Evolutionary conservation across 345 rosid genomes (phyloP).

Genomic region (Arabidopsis arenosa): DNA sequence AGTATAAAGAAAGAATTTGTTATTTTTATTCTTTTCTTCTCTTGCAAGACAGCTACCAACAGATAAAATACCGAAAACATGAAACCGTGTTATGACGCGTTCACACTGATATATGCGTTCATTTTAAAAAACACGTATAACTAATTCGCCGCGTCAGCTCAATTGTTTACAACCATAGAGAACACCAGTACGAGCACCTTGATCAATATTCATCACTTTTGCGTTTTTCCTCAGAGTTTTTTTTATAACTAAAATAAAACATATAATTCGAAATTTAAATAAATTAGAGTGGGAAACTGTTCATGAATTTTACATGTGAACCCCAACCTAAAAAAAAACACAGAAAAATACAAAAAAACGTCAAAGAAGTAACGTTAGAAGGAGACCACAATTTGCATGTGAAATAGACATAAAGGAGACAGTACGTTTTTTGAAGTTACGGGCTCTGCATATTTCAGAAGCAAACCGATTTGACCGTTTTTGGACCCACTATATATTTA

Average conservation of each 20-base stretch:
- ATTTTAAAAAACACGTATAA: background rate
- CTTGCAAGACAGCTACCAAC: constrained; percentile 43
- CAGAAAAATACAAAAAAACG: constrained; percentile 40
- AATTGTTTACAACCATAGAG: background rate
- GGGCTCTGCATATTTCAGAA: constrained; percentile 34
- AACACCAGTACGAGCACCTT: background rate
- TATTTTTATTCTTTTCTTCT: constrained; percentile 14
- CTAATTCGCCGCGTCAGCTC: background rate
- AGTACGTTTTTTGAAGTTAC: constrained; percentile 35
- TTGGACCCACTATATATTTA: constrained; percentile 10
- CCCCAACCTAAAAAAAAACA: background rate
- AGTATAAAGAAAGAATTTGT: background rate
- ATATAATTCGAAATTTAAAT: constrained; percentile 2
- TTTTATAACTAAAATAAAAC: background rate
- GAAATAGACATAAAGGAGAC: constrained; percentile 45
- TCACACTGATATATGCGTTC: background rate
- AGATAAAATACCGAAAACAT: constrained; percentile 30
- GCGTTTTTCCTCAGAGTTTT: background rate
- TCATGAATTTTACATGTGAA: constrained; percentile 35
- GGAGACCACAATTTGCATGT: constrained; percentile 40
- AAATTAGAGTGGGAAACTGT: constrained; percentile 35
- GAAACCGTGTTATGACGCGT: constrained; percentile 44
- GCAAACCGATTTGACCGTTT: constrained; percentile 20
- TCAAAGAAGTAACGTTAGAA: constrained; percentile 47
- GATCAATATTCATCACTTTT: background rate